Base-by-base conservation (phyloP, 129 eudicot genomes). In the Rutidosis leptorrhynchoides region DNA sequence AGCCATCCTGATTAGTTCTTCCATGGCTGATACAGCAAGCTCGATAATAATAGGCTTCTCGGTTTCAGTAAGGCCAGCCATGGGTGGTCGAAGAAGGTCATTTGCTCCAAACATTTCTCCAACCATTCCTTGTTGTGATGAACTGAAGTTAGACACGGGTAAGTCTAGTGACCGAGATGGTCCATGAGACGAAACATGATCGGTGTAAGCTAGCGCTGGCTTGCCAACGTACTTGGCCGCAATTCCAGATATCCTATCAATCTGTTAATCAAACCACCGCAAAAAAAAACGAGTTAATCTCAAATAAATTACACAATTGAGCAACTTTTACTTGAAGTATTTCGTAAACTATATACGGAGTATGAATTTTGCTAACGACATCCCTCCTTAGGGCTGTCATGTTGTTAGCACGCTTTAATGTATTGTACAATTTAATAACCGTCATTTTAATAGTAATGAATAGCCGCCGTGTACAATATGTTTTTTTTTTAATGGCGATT, bases 21-120 rank as follows among this genome's bases (percentile, higher is more conserved):
- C 99, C 97, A 94, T 89, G 30, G 99, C 96, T 63, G 97, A 86
- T 37, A 94, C 92, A 15, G 99, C 99, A 10, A 94, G 77, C 85
- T 94, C 99, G 45, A 94, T 77, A 73, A 94, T 86, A 81, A 94
- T 59, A 0, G 96, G 90, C 74, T 84, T 94, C 33, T 94, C 96
- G 0, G 87, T 88, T 55, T 88, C 96, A 1, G 80, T 84, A 16
- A 87, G 89, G 9, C 80, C 88, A 5, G 83, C 70, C 25, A 84
- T 75, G 35, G 96, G 74, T 53, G 96, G 74, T 53, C 95, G 76
- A 1, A 86, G 79, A 64, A 89, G 80, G 61, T 93, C 95, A 21
- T 70, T 75, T n/a, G 91, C 76, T 32, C 90, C 96, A 24, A 81
- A 84, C 68, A 89, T 80, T 29, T 94, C 99, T 6, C 86, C 90